These are phyloP conservation scores for Pedinophyceae sp. DNA, from an alignment of 139 green algal species.

Conservation along the genomic window DNA sequence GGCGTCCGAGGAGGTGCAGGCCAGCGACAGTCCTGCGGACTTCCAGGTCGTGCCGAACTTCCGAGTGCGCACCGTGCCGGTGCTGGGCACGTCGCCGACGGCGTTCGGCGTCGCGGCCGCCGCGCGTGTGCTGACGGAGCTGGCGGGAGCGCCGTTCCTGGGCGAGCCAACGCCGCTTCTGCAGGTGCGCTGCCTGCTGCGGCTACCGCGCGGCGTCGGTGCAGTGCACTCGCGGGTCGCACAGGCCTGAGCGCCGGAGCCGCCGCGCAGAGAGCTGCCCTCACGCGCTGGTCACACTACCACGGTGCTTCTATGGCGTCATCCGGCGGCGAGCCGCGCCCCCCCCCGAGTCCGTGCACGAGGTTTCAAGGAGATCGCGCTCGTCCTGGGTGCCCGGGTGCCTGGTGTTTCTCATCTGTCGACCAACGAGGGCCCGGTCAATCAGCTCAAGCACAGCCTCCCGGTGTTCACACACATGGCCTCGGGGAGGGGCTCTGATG, in stretches of 20 bases:
- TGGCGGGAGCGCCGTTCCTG: slow-evolving; percentile 44
- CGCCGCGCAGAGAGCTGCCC: background rate
- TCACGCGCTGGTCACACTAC: background rate
- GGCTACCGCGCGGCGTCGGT: background rate
- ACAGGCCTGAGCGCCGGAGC: no score
- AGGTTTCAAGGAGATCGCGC: no score
- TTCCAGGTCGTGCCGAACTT: slow-evolving; percentile 91
- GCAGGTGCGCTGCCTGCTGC: slow-evolving; percentile 12
- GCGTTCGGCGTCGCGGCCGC: slow-evolving; percentile 85
- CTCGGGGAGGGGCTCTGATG: slow-evolving; percentile 1
- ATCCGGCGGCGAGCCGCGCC: background rate
- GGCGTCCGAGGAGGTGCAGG: slow-evolving; percentile 20
- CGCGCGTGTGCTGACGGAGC: slow-evolving; percentile 52
- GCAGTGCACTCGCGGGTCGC: background rate
- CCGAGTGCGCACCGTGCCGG: slow-evolving; percentile 84
- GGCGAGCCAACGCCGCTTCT: slow-evolving; percentile 52
- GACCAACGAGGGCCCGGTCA: no score
- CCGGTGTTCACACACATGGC: no score
- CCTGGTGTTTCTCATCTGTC: no score
- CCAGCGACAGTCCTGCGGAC: slow-evolving; percentile 29
- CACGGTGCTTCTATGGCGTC: background rate
- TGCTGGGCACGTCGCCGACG: slow-evolving; percentile 80
- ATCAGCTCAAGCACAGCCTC: no score
- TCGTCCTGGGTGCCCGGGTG: no score
- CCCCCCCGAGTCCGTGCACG: no score